Conservation (phyloP, 306 rosid genomes). For the Quercus agrifolia region DNA sequence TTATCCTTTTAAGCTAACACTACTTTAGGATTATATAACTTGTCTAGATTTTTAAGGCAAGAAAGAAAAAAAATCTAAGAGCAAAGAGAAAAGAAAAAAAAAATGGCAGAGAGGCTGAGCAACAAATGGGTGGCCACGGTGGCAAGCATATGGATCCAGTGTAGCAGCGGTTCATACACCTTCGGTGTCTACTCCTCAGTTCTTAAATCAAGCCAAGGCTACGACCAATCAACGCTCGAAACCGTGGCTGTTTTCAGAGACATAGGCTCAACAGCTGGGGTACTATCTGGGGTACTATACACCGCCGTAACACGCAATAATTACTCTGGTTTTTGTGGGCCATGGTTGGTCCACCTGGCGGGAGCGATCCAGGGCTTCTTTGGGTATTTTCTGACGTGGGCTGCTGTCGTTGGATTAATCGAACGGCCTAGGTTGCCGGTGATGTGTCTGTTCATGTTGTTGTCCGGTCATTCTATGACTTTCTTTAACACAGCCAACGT, state of each 20-base stretch:
- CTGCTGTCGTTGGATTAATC: constrained; percentile 57
- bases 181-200: constrained; percentile 72
- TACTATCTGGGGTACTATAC: constrained; percentile 74
- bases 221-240: constrained; percentile 83
- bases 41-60: too few species aligned
- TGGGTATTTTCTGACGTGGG: constrained; percentile 70
- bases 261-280: constrained; percentile 76
- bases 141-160: constrained; percentile 75
- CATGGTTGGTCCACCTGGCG: constrained; percentile 58
- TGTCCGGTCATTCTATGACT: constrained; percentile 54
- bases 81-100: too few species aligned
- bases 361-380: constrained; percentile 63
- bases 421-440: constrained; percentile 52
- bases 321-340: constrained; percentile 31
- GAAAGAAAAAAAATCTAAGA: too few species aligned
- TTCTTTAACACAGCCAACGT: constrained; percentile 70
- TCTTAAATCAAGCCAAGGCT: constrained; percentile 65
- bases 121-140: constrained; percentile 64
- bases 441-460: constrained; percentile 61
- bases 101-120: constrained; percentile 34
- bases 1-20: too few species aligned
- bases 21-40: too few species aligned
- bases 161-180: constrained; percentile 76
- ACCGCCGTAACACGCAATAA: constrained; percentile 45
- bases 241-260: constrained; percentile 88